phyloP scores from a whole-genome alignment of 176 grass and related monocot species.

The Lolium perenne region DNA sequence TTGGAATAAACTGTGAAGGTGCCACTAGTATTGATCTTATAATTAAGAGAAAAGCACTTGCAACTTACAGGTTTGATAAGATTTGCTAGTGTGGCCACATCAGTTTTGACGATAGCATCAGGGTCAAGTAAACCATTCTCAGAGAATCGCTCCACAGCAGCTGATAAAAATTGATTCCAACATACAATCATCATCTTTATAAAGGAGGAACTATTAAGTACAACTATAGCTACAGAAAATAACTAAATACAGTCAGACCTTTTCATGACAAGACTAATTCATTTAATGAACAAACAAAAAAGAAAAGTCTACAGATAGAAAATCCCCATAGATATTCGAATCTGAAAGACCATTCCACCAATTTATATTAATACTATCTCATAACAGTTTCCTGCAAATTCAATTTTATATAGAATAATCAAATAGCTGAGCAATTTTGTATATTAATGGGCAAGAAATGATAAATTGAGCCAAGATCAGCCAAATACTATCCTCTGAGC shows the following conservation, averaged over 20 bases:
- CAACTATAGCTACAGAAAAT: slow-evolving; percentile 19
- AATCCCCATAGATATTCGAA: background rate
- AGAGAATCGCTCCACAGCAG: slow-evolving; percentile 81
- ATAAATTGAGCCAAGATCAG: background rate
- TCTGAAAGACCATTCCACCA: background rate
- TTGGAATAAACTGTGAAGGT: background rate
- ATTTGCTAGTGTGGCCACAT: slow-evolving; percentile 71
- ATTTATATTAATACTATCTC: slow-evolving; percentile 13
- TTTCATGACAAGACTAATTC: slow-evolving; percentile 27
- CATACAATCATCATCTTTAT: slow-evolving; percentile 44
- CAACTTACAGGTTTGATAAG: slow-evolving; percentile 90
- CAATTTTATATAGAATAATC: background rate
- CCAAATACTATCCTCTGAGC: background rate
- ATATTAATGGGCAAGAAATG: background rate
- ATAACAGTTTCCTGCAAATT: background rate
- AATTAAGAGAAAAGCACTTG: slow-evolving; percentile 5
- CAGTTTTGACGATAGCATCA: slow-evolving; percentile 72
- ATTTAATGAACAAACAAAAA: slow-evolving; percentile 9
- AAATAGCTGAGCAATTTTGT: background rate
- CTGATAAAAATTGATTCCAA: slow-evolving; percentile 58
- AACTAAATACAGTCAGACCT: background rate
- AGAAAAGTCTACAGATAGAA: background rate
- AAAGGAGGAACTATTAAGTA: slow-evolving; percentile 25
- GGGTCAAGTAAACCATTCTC: slow-evolving; percentile 83
- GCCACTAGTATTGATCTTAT: slow-evolving; percentile 21